Conservation (phyloP, 1,139 yeast genomes). For the Yamadazyma spencermartinsiae region DNA sequence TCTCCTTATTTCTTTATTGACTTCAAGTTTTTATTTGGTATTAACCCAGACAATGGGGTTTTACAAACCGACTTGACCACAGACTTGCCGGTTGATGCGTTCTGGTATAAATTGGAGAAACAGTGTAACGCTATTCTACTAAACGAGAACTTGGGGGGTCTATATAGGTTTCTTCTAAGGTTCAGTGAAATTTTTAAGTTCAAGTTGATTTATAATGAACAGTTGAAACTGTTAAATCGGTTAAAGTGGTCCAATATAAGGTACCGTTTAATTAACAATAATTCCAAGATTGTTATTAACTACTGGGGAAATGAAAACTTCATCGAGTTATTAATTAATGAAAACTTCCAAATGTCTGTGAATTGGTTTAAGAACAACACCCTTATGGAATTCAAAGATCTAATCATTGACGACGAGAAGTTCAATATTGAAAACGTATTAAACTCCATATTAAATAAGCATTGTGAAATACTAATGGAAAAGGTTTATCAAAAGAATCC, state of each 20-base stretch:
- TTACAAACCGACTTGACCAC: conserved; percentile 35
- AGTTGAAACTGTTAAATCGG: conserved; percentile 57
- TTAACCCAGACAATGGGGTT: conserved; percentile 15
- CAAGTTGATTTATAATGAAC: conserved; percentile 60
- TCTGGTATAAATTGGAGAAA: conserved; percentile 52
- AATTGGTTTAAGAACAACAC: conserved; percentile 70
- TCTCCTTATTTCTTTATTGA: conserved; percentile 80
- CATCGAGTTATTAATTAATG: conserved; percentile 67
- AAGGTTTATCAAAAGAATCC: conserved; percentile 19
- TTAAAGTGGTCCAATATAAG: conserved; percentile 66
- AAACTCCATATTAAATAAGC: conserved; percentile 37
- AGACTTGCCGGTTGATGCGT: conserved; percentile 27
- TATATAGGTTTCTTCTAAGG: conserved; percentile 68
- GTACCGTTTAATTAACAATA: conserved; percentile 57
- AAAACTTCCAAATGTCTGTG: conserved; percentile 50
- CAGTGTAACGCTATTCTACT: conserved; percentile 58
- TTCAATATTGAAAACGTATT: conserved; percentile 38
- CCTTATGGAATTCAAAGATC: conserved; percentile 4
- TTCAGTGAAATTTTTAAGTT: conserved; percentile 76
- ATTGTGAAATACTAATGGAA: conserved; percentile 35
- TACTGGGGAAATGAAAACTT: conserved; percentile 67
- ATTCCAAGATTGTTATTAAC: conserved; percentile 54
- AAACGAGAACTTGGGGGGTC: conserved; percentile 53
- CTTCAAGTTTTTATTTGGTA: conserved; percentile 62
- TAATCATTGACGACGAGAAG: conserved; percentile 17